Evolutionary conservation across 805 yeast species (phyloP).

Genomic region (Pichia nanzhaoensis): DNA sequence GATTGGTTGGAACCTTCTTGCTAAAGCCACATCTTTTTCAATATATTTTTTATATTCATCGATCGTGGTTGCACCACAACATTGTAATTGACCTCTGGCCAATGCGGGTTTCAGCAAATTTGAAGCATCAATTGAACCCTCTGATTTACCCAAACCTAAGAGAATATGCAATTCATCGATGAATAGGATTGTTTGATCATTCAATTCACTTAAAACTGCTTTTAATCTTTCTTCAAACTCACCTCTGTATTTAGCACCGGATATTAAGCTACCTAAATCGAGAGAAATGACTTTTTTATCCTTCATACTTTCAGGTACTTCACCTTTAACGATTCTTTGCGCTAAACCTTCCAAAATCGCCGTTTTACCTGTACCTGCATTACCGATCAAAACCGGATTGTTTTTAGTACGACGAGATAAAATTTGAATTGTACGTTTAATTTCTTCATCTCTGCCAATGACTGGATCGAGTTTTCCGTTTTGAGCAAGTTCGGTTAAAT

Average conservation of each 20-base stretch:
- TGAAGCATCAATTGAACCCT: conserved; percentile 96
- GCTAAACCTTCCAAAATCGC: conserved; percentile 97
- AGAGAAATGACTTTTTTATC: conserved; percentile 83
- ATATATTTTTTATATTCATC: conserved; percentile 89
- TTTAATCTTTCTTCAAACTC: conserved; percentile 97
- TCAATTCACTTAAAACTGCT: conserved; percentile 95
- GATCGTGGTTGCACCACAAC: conserved; percentile 97
- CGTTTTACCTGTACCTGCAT: conserved; percentile 99
- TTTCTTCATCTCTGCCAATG: conserved; percentile 98
- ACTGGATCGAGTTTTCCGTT: conserved; percentile 96
- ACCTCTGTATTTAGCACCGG: conserved; percentile 98
- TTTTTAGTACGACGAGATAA: conserved; percentile 96
- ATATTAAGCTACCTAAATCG: conserved; percentile 93
- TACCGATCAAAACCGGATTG: conserved; percentile 95
- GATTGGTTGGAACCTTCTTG: conserved; percentile 95
- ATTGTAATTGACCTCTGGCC: conserved; percentile 93
- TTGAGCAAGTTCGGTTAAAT: conserved; percentile 88
- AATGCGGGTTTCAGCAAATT: conserved; percentile 94
- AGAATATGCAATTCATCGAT: conserved; percentile 98
- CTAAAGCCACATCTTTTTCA: conserved; percentile 97
- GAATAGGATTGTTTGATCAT: conserved; percentile 80
- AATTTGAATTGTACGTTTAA: conserved; percentile 88
- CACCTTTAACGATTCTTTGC: conserved; percentile 96
- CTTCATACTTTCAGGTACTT: conserved; percentile 93
- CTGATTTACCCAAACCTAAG: conserved; percentile 98